Evolutionary conservation across 805 yeast species (phyloP).

Genomic region (Candida dajiaensis): DNA sequence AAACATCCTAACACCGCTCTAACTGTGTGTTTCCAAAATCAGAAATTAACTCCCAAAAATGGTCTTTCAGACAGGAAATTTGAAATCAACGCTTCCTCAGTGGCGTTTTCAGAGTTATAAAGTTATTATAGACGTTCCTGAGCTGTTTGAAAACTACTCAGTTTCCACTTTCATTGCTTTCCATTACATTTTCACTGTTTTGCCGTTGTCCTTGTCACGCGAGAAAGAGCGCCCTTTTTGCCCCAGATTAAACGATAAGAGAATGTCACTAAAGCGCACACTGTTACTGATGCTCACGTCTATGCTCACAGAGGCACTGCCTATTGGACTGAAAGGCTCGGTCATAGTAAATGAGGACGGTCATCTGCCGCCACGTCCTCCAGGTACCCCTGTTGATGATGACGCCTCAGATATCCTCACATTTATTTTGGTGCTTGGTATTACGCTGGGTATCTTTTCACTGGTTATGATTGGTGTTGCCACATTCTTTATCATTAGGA

Average conservation of each 20-base stretch:
- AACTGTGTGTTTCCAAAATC: background rate
- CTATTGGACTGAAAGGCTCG: background rate
- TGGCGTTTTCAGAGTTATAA: background rate
- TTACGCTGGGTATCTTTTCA: conserved; percentile 4
- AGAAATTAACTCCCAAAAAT: background rate
- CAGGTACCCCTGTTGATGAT: background rate
- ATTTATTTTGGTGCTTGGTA: conserved; percentile 4
- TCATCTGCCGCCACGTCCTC: background rate
- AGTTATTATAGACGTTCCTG: background rate
- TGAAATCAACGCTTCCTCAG: background rate
- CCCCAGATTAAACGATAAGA: background rate
- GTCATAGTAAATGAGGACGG: background rate
- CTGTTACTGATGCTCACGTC: background rate
- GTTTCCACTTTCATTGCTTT: background rate
- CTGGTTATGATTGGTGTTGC: background rate
- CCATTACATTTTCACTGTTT: background rate
- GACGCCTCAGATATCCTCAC: conserved; percentile 2
- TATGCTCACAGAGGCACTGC: background rate
- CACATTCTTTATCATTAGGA: conserved; percentile 2
- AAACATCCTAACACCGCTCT: background rate
- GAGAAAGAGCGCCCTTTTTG: background rate
- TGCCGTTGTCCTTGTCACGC: background rate
- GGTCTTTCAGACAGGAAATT: background rate
- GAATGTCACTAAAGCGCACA: background rate
- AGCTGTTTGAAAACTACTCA: background rate